A percentile compares a stretch with the other conserved stretches of the same genome.
Conservation (phyloP, 2,329 filamentous ascomycete genomes). For the Neophaeococcomyces mojaviensis region DNA sequence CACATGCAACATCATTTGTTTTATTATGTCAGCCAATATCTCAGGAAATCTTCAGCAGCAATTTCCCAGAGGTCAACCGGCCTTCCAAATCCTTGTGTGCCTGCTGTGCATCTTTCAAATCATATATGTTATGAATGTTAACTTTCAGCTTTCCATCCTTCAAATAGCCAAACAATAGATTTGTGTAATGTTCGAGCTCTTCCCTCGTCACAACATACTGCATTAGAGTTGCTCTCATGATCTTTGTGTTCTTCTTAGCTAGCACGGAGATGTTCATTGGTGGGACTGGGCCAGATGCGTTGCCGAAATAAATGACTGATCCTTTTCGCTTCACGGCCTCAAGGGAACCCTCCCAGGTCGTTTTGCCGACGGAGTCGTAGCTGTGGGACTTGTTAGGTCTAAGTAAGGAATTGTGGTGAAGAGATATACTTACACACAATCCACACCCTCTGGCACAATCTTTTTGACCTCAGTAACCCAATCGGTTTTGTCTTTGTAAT, state of each 20-base stretch:
- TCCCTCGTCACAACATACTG: constrained; percentile 62
- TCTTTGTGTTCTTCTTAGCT: constrained; percentile 64
- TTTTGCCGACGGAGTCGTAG: constrained; percentile 71
- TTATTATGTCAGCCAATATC: neutral
- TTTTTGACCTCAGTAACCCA: constrained; percentile 76
- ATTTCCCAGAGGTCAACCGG: constrained; percentile 75
- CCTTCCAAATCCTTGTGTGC: constrained; percentile 76
- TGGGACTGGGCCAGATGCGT: constrained; percentile 61
- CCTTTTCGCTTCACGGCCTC: constrained; percentile 71
- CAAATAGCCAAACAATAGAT: constrained; percentile 67
- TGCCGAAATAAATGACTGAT: constrained; percentile 69
- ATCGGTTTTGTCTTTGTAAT: constrained; percentile 74
- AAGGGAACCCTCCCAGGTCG: constrained; percentile 72
- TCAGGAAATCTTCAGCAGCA: constrained; percentile 59
- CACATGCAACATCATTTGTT: no score
- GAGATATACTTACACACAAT: constrained; percentile 55
- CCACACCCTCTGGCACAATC: constrained; percentile 60
- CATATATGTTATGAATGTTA: constrained; percentile 68
- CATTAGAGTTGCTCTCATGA: constrained; percentile 67
- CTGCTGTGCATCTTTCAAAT: constrained; percentile 61
- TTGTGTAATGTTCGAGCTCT: constrained; percentile 62
- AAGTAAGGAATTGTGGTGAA: no score
- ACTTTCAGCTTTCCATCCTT: constrained; percentile 62
- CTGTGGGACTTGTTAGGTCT: no score
- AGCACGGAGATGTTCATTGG: constrained; percentile 57